These are phyloP conservation scores for Tetragonia tetragonoides DNA, from an alignment of 148 eudicot species.

Conservation along the genomic window DNA sequence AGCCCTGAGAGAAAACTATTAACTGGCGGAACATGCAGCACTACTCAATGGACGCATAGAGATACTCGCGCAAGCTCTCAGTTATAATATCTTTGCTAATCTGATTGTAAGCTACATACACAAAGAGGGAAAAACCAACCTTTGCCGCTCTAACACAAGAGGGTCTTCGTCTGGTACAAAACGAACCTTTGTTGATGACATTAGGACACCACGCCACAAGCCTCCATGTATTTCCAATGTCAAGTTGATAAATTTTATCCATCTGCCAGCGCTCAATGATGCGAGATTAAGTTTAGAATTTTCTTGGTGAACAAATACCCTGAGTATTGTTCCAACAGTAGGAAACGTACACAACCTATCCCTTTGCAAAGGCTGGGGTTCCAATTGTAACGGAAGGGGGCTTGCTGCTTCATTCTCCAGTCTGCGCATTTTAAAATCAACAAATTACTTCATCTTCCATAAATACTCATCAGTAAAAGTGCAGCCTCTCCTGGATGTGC, in stretches of 20 bases:
- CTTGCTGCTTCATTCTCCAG: slow-evolving; percentile 53
- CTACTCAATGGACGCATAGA: neutral
- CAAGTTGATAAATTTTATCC: slow-evolving; percentile 61
- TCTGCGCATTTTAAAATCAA: slow-evolving; percentile 40
- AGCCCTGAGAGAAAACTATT: neutral
- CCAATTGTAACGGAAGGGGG: slow-evolving; percentile 62
- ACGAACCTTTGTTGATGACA: slow-evolving; percentile 56
- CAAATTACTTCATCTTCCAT: slow-evolving; percentile 6
- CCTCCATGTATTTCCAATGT: slow-evolving; percentile 43
- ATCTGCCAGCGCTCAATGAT: slow-evolving; percentile 52
- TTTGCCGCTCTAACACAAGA: slow-evolving; percentile 41
- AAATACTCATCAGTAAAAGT: neutral
- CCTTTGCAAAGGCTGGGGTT: slow-evolving; percentile 54
- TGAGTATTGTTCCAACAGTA: slow-evolving; percentile 68
- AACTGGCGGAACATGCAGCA: neutral
- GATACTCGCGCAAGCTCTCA: neutral
- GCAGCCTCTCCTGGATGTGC: neutral
- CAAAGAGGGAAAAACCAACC: slow-evolving; percentile 34
- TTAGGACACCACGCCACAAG: slow-evolving; percentile 66
- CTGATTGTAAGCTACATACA: neutral
- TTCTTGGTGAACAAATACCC: slow-evolving; percentile 44
- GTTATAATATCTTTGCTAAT: slow-evolving; percentile 1
- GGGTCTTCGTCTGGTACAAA: slow-evolving; percentile 57
- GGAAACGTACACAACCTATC: slow-evolving; percentile 61
- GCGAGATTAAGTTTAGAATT: slow-evolving; percentile 49